Evolutionary conservation across 306 rosid species (phyloP), one percentile per base, ranked within the genome.

Genomic region (Prunus fruticosa): DNA sequence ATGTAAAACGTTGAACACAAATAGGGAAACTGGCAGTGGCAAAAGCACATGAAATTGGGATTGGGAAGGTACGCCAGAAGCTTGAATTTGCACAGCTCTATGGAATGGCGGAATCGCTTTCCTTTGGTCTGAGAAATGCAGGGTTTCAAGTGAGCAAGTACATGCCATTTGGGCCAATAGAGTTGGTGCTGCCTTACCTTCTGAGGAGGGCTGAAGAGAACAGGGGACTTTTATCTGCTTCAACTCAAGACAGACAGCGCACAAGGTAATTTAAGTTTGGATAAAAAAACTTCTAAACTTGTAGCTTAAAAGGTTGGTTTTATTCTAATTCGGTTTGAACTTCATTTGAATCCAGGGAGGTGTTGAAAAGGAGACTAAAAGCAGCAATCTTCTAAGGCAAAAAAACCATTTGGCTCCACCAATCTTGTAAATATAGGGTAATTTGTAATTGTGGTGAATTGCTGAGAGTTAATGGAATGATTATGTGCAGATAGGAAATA

Each of bases 71-170:
- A 84, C 83, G 79, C 79, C 84, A 82, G 46, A 95, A 86, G 85
- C 83, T 95, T 1, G 97, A 95, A 75, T 95, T 95, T 75, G 99
- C 99, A 5, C 97, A 92, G 71, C 87, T 95, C 14, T 82, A 83
- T 46, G 99, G 99, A 57, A 95, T 95, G 99, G 84, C 98, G 6
- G 99, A 95, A 46, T 89, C 92, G 14, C 87, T 95, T 28, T 95
- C 99, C 22, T 91, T 80, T 71, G 92, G 90, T n/a, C 73, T 95
- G 71, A 84, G 90, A 79, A 89, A 89, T 69, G 96, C 97, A 69
- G 99, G 99, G 73, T 95, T 95, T 78, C 97, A 89, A 76, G 99
- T 95, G 3, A 95, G 99, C 66, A 95, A 95, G 81, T 95, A 95
- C 3, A 89, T 95, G 99, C 97, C 99, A 12, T 92, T 90, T 79